These are phyloP conservation scores for Talaromyces sp. DNA, from an alignment of 2,329 filamentous ascomycete species.

Conservation along the genomic window DNA sequence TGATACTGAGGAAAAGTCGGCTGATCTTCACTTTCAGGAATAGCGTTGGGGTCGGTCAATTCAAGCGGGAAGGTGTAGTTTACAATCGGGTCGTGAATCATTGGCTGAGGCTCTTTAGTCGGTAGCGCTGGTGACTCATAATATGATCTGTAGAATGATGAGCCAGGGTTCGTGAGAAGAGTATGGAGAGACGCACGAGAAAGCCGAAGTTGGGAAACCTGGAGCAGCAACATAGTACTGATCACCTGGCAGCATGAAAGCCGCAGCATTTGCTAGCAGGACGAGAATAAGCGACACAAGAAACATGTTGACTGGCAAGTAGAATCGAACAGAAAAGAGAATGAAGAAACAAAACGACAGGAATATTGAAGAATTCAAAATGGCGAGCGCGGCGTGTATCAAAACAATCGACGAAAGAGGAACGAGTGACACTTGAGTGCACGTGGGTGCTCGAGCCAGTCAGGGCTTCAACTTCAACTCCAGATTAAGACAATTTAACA, in stretches of 20 bases:
- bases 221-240: conserved; percentile 37
- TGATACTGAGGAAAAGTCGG: conserved; percentile 53
- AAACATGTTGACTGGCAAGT: too few species aligned
- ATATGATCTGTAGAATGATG: conserved; percentile 28
- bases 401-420: too few species aligned
- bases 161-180: neutral
- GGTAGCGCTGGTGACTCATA: conserved; percentile 52
- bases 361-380: too few species aligned
- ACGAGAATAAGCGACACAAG: too few species aligned
- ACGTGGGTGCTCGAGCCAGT: too few species aligned
- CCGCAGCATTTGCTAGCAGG: conserved; percentile 1
- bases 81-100: conserved; percentile 57
- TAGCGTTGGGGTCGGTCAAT: conserved; percentile 57
- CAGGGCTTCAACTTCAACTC: too few species aligned
- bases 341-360: too few species aligned
- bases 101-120: conserved; percentile 57
- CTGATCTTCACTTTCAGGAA: conserved; percentile 56
- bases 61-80: conserved; percentile 59
- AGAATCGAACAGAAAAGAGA: too few species aligned
- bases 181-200: conserved; percentile 36
- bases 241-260: conserved; percentile 24
- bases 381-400: too few species aligned
- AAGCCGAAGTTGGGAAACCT: conserved; percentile 55
- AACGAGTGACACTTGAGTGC: too few species aligned
- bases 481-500: too few species aligned